A percentile compares a stretch with the other conserved stretches of the same genome.
Conservation (phyloP, 306 rosid species). For the Vachellia pachyceras region DNA sequence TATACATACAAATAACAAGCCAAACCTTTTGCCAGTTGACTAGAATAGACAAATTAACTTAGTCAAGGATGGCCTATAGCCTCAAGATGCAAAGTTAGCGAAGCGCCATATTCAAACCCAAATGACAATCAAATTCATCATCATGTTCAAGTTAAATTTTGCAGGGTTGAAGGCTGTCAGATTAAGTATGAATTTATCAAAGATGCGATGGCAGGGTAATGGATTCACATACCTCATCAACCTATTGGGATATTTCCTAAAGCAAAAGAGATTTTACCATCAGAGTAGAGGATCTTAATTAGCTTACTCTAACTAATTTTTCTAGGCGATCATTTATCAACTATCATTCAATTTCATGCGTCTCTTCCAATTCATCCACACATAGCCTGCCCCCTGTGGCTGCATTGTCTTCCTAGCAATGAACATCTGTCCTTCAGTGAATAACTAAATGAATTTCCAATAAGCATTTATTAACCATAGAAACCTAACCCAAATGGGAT, state of each 20-base stretch:
- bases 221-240: neutral
- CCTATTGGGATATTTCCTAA: neutral
- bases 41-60: no score
- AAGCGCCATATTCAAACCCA: neutral
- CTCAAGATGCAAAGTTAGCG: neutral
- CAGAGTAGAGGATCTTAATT: neutral
- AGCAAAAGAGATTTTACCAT: neutral
- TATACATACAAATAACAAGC: neutral
- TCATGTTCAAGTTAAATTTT: neutral
- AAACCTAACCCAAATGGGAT: neutral
- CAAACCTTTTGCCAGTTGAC: neutral
- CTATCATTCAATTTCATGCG: neutral
- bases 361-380: constrained; percentile 10
- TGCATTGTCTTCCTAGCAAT: neutral
- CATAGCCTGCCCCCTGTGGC: neutral
- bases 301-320: neutral
- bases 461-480: neutral
- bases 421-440: neutral
- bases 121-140: neutral
- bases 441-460: neutral
- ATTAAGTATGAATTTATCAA: neutral
- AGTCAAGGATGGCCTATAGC: neutral
- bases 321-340: neutral
- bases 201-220: neutral
- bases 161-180: neutral